Percentiles rank a stretch among this genome's conserved stretches.
Evolutionary conservation across 129 eudicot genomes (phyloP).

Genomic region (Helianthus annuus): DNA sequence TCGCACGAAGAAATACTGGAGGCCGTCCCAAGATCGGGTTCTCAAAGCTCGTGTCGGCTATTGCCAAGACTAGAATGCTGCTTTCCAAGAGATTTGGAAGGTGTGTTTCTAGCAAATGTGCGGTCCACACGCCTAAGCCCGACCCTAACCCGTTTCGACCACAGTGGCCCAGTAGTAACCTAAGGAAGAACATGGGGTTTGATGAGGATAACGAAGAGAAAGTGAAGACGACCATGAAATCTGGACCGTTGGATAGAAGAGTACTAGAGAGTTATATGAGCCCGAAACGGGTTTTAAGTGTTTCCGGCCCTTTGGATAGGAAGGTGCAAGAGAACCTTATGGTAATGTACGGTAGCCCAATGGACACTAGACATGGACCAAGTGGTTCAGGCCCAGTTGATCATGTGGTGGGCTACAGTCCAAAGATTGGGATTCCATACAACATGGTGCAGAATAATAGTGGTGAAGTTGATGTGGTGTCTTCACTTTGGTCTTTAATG

Average conservation of each 20-base stretch:
- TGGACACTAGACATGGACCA: constrained; percentile 26
- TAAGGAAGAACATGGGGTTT: constrained; percentile 37
- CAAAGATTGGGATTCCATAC: constrained; percentile 24
- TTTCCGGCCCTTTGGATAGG: constrained; percentile 64
- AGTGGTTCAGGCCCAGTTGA: background rate
- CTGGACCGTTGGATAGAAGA: constrained; percentile 63
- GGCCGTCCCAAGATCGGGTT: constrained; percentile 32
- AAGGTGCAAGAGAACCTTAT: constrained; percentile 41
- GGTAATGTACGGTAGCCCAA: constrained; percentile 39
- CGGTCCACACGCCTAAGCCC: constrained; percentile 22
- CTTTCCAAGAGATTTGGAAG: constrained; percentile 41
- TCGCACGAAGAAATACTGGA: constrained; percentile 34
- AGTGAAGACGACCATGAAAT: constrained; percentile 39
- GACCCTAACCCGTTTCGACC: constrained; percentile 43
- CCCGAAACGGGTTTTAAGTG: constrained; percentile 33
- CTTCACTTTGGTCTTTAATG: constrained; percentile 73
- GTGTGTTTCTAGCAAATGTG: constrained; percentile 31
- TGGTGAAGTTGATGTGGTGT: constrained; percentile 36
- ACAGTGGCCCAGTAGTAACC: constrained; percentile 54
- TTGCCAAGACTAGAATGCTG: constrained; percentile 47
- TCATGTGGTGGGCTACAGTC: background rate
- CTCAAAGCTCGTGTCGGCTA: constrained; percentile 39
- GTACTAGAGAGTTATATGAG: constrained; percentile 30
- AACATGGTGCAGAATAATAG: constrained; percentile 24
- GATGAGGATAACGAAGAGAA: constrained; percentile 23